Base-by-base conservation (phyloP, 2,329 filamentous ascomycete species). In the Arthrocladium fulminans region DNA sequence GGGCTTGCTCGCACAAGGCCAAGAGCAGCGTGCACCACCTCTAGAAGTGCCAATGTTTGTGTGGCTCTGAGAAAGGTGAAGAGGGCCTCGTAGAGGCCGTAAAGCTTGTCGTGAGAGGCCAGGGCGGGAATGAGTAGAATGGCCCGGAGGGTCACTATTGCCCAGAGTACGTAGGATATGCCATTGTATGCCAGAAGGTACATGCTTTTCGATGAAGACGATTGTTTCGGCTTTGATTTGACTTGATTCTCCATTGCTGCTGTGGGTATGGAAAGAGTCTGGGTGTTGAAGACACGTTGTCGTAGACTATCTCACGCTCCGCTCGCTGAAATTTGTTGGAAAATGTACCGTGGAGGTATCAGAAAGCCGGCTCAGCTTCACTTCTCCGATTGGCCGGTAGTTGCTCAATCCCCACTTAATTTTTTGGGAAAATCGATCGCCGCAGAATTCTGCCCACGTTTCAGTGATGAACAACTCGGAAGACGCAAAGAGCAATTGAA, bases 111-210 rank as follows among this genome's bases (percentile, higher is more conserved):
- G 24, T 70, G 67, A 13, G 75, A 71, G 7, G 79, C 77, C 30
- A 67, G 60, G n/a, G 70, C 65, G 20, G 73, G 58, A 19, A 73
- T 63, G 19, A 84, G 74, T 47, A 80, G 67, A 22, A 81, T 59
- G 2, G 85, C 82, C 51, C 86, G 79, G 47, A 78, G 76, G 34
- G 96, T 78, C 47, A 96, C 81, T 15, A 79, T 77, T 34, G 77
- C 69, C 92, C 92, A 98, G 46, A 90, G 77, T 19, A 80, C 64
- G 52, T 88, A 79, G 46, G 83, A 94, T 55, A 83, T 62, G 59
- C 80, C 75, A 69, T 97, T 97, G 77, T 97, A 98, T 59, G 81
- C 71, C 61, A 89, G 75, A 47, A 97, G 80, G 71, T 96, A 95
- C 62, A 69, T 71, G 48, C 71, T 75, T 65, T 79, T 81, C 53